Evolutionary conservation across 2,329 filamentous ascomycete species (phyloP).

Genomic region (Macrophomina pseudophaseolina): DNA sequence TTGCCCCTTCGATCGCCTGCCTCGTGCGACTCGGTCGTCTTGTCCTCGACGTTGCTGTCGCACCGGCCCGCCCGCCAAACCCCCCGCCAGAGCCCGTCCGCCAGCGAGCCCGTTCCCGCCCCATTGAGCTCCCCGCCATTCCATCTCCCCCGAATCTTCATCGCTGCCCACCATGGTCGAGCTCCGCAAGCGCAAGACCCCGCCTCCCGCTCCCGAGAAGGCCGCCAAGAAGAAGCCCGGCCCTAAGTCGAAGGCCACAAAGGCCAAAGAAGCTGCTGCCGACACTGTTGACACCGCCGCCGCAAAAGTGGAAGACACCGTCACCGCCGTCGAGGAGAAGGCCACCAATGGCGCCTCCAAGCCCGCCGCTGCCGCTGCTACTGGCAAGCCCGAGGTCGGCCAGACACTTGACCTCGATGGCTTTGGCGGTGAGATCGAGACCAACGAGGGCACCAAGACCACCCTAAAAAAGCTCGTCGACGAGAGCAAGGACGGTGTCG

Average conservation of each 20-base stretch:
- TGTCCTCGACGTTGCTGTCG: background rate
- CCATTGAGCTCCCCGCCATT: constrained; percentile 1
- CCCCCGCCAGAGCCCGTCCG: background rate
- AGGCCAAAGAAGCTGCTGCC: constrained; percentile 30
- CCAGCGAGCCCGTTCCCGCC: background rate
- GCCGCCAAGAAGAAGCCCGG: constrained; percentile 55
- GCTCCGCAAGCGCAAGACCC: constrained; percentile 67
- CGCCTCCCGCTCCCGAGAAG: constrained; percentile 54
- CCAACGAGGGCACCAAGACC: constrained; percentile 80
- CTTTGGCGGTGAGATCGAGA: constrained; percentile 76
- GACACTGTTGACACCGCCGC: constrained; percentile 33
- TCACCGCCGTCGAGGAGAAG: constrained; percentile 36
- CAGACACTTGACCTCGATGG: constrained; percentile 58
- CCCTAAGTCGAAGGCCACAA: constrained; percentile 45
- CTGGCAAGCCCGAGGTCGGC: constrained; percentile 49
- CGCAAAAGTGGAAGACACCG: constrained; percentile 29
- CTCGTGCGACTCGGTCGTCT: background rate
- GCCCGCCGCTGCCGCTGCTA: constrained; percentile 31
- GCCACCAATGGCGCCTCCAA: constrained; percentile 38
- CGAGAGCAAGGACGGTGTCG: constrained; percentile 82
- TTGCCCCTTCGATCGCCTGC: background rate
- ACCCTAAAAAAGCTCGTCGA: constrained; percentile 81
- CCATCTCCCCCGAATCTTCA: background rate
- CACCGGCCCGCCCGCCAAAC: background rate
- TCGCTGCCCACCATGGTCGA: constrained; percentile 54